Base-by-base conservation (phyloP, 2,329 filamentous ascomycete species). In the Geoglossum cookeanum region DNA sequence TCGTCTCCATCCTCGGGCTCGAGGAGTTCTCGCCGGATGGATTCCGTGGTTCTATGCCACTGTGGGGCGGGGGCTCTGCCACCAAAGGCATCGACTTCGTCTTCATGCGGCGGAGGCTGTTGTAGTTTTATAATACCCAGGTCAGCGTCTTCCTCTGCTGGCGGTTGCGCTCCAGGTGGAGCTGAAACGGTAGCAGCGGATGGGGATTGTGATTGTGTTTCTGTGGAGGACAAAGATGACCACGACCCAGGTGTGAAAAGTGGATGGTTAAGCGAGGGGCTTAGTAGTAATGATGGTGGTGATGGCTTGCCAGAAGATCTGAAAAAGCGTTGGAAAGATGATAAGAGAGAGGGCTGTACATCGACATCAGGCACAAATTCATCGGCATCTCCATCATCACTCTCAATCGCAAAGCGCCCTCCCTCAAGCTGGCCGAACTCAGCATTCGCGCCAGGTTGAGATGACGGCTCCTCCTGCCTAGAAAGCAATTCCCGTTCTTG, bases 1-100 rank as follows among this genome's bases (percentile, higher is more conserved):
- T 57, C 55, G 6, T 57, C 55, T 13, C 57, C 56, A 30, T 35
- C 29, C 29, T 57, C 56, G 15, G 42, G n/a, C 15, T 58, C 51
- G n/a, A 55, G 30, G 27, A 32, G 17, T 32, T 54, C 51, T 30
- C 56, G 32, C 13, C 30, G 37, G 32, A 22, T n/a, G n/a, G 37
- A 37, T 17, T 39, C 47, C 22, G 13, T 30, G 56, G 45, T 55
- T 51, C 22, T 32, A 17, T 33, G 27, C 22, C 39, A 30, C 15
- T 30, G n/a, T 22, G 33, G 22, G 29, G n/a, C 27, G 33, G 17
- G 27, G 37, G 55, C 15, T 47, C 9, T 39, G 30, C 55, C 48
- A n/a, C 57, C 56, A 44, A 53, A 51, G 32, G 39, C 48, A 44
- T 58, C 56, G 17, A 17, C 17, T 22, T 48, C 39, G 17, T 45